Conservation (phyloP, 768 basidiomycete genomes). For the Mycena amicta region DNA sequence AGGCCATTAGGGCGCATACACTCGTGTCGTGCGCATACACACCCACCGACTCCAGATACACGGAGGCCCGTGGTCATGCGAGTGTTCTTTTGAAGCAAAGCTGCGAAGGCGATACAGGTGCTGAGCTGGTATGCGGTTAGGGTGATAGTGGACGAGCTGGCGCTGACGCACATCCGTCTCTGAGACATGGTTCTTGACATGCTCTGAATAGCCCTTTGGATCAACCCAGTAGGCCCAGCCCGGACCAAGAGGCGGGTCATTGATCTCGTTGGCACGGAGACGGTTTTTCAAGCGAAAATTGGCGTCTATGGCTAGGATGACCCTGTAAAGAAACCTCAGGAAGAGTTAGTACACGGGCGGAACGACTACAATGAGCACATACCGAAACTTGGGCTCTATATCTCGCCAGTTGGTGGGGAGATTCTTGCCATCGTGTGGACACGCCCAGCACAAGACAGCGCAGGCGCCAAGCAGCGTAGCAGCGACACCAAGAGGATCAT, state of each 20-base stretch:
- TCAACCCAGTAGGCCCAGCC: slow-evolving; percentile 16
- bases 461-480: slow-evolving; percentile 22
- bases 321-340: slow-evolving; percentile 10
- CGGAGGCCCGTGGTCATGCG: slow-evolving; percentile 9
- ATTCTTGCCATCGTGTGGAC: slow-evolving; percentile 26
- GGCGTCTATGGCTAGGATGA: slow-evolving; percentile 3
- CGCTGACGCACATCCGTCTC: slow-evolving; percentile 6
- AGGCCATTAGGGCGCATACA: too few species aligned
- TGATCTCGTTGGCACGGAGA: not conserved
- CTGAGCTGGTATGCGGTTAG: not conserved
- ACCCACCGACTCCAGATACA: too few species aligned
- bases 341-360: not conserved
- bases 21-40: too few species aligned
- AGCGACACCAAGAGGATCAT: slow-evolving; percentile 14
- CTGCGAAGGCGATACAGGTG: slow-evolving; percentile 10
- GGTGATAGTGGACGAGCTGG: not conserved
- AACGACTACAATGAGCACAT: not conserved
- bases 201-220: slow-evolving; percentile 3
- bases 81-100: slow-evolving; percentile 6
- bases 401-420: slow-evolving; percentile 21
- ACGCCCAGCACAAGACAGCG: slow-evolving; percentile 28
- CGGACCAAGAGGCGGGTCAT: not conserved
- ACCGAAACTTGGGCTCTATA: not conserved
- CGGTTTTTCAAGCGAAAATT: slow-evolving; percentile 11
- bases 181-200: not conserved